A percentile compares a stretch with the other conserved stretches of the same genome.
Evolutionary conservation across 352 stramenopile species (phyloP).

Genomic region (Ophiocytium majus): DNA sequence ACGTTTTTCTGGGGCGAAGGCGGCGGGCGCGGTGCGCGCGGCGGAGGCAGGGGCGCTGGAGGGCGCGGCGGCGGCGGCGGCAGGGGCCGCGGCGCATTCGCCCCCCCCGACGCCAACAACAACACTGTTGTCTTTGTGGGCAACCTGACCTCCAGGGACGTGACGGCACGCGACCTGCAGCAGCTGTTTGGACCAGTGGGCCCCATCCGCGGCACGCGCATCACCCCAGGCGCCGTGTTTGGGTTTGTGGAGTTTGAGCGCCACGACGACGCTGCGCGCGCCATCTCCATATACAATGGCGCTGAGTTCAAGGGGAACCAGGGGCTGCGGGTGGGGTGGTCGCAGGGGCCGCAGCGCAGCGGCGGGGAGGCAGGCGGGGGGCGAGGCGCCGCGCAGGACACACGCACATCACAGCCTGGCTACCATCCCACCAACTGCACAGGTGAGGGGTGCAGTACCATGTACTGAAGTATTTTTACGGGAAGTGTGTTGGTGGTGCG

Average conservation of each 20-base stretch:
- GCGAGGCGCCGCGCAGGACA: background rate
- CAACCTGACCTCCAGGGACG: conserved; percentile 33
- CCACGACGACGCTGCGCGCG: conserved; percentile 33
- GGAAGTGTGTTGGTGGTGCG: too few species aligned
- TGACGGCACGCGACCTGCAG: background rate
- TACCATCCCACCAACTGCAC: conserved; percentile 35
- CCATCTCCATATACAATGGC: conserved; percentile 35
- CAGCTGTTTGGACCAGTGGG: conserved; percentile 25
- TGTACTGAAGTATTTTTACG: too few species aligned
- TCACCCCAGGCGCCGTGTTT: conserved; percentile 17
- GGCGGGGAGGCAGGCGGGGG: background rate
- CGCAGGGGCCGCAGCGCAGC: background rate
- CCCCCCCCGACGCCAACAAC: conserved; percentile 20
- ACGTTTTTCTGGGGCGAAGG: background rate
- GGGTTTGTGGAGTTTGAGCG: conserved; percentile 44
- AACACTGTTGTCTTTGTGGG: conserved; percentile 43
- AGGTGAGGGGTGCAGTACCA: too few species aligned
- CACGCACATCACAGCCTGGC: too few species aligned
- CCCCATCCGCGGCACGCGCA: conserved; percentile 25
- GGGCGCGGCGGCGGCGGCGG: background rate
- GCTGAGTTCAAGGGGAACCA: conserved; percentile 39
- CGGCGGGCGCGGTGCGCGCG: too few species aligned
- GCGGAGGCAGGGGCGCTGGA: background rate
- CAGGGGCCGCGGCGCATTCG: background rate
- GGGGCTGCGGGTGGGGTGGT: background rate